Evolutionary conservation across 352 stramenopile genomes (phyloP), one percentile per base, ranked within the genome.

Genomic region (Globisporangium paroecandrum): DNA sequence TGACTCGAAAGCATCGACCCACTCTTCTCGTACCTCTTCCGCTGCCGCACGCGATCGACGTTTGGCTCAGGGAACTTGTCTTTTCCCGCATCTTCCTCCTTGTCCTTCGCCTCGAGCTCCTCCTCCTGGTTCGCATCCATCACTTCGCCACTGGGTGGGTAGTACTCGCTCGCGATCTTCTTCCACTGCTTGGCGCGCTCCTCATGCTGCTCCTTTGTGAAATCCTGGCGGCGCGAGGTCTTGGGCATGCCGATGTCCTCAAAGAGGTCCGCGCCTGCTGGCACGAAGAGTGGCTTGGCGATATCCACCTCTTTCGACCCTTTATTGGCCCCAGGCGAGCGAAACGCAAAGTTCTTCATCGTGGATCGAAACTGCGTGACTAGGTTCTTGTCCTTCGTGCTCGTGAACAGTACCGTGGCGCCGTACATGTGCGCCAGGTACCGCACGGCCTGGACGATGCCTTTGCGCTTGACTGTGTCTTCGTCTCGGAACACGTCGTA

Each of bases 401-500:
- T 95, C 32, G 87, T 92, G 75, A 93, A 94, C 34, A 97, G 66
- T 41, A 98, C 75, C 13, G 74, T 94, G 9, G 89, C 91, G n/a
- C 89, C 88, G 67, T 96, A 93, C 64, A 88, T 73, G 64, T 97
- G 89, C 1, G 90, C 86, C 29, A 97, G 70, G 74, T 90, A 97
- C 1, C 92, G 78, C 51, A 98, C 76, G 4, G 90, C 90, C 74
- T 97, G 87, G 9, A 81, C 73, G 15, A 98, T 36, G 1, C 79
- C 87, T 69, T 97, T 96, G 62, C 88, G 88, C 69, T 91, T 94
- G 29, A 87, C 84, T 3, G 75, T 84, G 73, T 98, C 91, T 69
- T 97, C 78, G 43, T 97, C 82, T 13, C 84, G 84, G 68, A 98
- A 97, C 2, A 77, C 69, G 63, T 98, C 93, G 64, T 88, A 96